Conservation (phyloP, 78 protist genomes). For the Tieghemostelium lacteum region DNA sequence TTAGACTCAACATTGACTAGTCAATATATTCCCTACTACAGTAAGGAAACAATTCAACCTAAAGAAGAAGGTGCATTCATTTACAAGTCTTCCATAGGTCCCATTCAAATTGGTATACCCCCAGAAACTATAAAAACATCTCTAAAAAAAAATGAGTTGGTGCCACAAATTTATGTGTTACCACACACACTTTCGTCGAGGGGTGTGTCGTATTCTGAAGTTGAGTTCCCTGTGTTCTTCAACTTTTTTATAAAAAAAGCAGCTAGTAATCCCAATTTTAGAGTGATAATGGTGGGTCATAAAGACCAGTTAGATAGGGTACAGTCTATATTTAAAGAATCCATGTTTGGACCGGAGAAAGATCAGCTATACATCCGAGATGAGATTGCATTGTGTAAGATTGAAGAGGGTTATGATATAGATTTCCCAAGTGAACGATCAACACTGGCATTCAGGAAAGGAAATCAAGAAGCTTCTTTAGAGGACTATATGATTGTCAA, state of each 20-base stretch:
- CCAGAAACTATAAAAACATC: slow-evolving; percentile 87
- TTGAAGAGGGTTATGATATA: slow-evolving; percentile 26
- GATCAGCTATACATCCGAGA: slow-evolving; percentile 35
- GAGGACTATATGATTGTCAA: slow-evolving; percentile 31
- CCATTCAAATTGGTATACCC: slow-evolving; percentile 85
- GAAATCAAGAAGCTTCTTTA: slow-evolving; percentile 3
- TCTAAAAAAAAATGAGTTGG: slow-evolving; percentile 3
- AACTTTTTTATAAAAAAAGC: slow-evolving; percentile 67
- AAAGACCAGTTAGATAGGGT: slow-evolving; percentile 33
- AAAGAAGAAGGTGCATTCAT: slow-evolving; percentile 48
- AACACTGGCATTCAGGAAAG: slow-evolving; percentile 28
- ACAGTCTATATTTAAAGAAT: slow-evolving; percentile 52
- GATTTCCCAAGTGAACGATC: slow-evolving; percentile 37
- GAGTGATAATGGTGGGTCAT: slow-evolving; percentile 50
- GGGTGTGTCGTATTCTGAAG: slow-evolving; percentile 69
- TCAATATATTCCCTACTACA: slow-evolving; percentile 1
- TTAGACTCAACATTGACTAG: background rate
- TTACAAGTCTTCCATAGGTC: slow-evolving; percentile 21
- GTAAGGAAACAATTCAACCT: background rate
- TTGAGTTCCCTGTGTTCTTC: slow-evolving; percentile 70
- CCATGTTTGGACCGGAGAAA: slow-evolving; percentile 72
- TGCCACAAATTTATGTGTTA: slow-evolving; percentile 55
- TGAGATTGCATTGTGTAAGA: slow-evolving; percentile 13
- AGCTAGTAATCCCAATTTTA: slow-evolving; percentile 15
- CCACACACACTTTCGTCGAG: slow-evolving; percentile 43